Conservation (phyloP, 805 yeast species). For the Schwanniomyces sp. region DNA sequence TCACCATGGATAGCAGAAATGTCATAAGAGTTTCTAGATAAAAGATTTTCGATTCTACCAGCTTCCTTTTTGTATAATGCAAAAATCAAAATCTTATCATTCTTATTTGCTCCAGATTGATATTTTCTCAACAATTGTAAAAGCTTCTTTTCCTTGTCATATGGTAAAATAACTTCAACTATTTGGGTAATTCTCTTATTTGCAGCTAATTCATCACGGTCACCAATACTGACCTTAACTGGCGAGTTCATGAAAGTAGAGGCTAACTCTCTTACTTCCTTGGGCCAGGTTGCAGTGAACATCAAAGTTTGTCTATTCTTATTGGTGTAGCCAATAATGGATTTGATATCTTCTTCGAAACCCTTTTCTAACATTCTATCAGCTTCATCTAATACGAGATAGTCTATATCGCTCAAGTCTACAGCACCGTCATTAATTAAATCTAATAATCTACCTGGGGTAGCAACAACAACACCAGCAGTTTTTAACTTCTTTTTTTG, state of each 20-base stretch:
- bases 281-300: conserved; percentile 99
- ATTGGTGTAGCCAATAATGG: conserved; percentile 65
- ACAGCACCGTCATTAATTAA: conserved; percentile 85
- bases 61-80: conserved; percentile 98
- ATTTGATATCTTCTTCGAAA: conserved; percentile 92
- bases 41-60: conserved; percentile 76
- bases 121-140: conserved; percentile 72
- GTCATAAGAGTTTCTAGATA: conserved; percentile 68
- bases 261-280: conserved; percentile 93
- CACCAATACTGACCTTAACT: conserved; percentile 90
- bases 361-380: conserved; percentile 99
- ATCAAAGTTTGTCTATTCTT: conserved; percentile 80
- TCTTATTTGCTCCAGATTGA: conserved; percentile 59
- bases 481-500: conserved; percentile 70
- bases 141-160: conserved; percentile 75
- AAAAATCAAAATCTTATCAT: conserved; percentile 86
- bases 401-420: conserved; percentile 63
- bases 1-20: conserved; percentile 98
- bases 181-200: conserved; percentile 91
- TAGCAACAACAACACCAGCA: conserved; percentile 86
- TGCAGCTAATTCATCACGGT: conserved; percentile 91
- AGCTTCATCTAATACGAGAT: conserved; percentile 93
- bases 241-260: conserved; percentile 78
- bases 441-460: conserved; percentile 97
- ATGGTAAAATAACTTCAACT: conserved; percentile 83